Conservation (phyloP, 306 rosid genomes). For the Clitoria ternatea region DNA sequence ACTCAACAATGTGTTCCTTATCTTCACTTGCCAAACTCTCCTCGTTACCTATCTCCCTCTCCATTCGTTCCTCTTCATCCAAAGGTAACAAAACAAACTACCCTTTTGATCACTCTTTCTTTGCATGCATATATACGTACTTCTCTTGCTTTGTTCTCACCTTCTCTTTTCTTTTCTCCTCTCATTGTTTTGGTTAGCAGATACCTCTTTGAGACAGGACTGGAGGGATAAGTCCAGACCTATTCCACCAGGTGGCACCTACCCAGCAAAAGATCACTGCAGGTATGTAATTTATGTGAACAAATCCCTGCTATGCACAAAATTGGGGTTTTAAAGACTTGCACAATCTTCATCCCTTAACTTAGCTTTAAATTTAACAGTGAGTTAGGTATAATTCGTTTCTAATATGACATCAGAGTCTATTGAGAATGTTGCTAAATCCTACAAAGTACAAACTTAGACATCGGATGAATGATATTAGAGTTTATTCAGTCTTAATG, state of each 20-base stretch:
- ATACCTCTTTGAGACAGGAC: constrained; percentile 60
- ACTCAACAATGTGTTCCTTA: constrained; percentile 41
- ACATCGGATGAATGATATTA: too few species aligned
- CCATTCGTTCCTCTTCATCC: constrained; percentile 54
- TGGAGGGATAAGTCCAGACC: constrained; percentile 89
- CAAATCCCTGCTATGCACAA: too few species aligned
- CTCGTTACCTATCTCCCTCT: constrained; percentile 40
- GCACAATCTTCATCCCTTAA: too few species aligned
- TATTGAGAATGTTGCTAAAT: too few species aligned
- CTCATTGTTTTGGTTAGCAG: constrained; percentile 32
- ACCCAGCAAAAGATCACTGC: constrained; percentile 97
- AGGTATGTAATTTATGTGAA: constrained; percentile 39
- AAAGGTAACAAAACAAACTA: constrained; percentile 37
- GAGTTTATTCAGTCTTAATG: too few species aligned
- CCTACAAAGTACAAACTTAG: too few species aligned
- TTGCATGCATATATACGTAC: neutral
- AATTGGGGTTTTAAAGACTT: too few species aligned
- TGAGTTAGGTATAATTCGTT: too few species aligned
- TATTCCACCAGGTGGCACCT: constrained; percentile 85
- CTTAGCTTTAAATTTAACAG: too few species aligned
- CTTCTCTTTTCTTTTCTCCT: neutral
- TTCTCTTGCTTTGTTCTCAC: neutral
- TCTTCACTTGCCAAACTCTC: constrained; percentile 44
- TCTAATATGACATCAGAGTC: too few species aligned
- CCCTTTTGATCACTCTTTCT: neutral